Base-by-base conservation (phyloP, 2,329 filamentous ascomycete species). In the Aaosphaeria pasadenensis region DNA sequence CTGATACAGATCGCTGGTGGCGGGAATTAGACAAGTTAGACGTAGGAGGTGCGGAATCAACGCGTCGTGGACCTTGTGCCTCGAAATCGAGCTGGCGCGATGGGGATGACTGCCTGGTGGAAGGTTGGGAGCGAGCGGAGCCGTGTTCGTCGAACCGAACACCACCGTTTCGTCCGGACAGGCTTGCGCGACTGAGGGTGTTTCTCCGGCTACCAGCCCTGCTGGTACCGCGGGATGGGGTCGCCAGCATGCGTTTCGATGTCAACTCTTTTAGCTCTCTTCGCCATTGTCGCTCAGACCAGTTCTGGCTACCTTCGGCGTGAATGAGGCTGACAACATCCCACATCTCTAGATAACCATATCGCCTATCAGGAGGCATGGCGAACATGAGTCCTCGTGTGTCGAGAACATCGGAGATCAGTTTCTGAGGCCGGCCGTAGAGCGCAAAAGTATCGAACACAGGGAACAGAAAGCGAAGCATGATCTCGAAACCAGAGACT, bases 341-440 rank as follows among this genome's bases (percentile, higher is more conserved):
- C 47, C 91, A 73, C 33, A 91, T 84, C 62, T 97, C 94, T 29
- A 99, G 74, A 62, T 97, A 97, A 0, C 92, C 91, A 62, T 95
- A 95, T 55, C 88, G 82, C 45, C 86, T 84, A 58, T 94, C 85
- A 59, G 88, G 89, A 0, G 94, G 92, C 86, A 99, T 95, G 5
- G 91, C 94, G 69, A 97, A 99, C 94, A 99, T 99, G 55, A 99
- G 78, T 48, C 94, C 95, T 41, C 90, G 84, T 4, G 88, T 78
- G 70, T 97, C 91, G 40, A 91, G 81, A 0, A 88, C 86, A 64
- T 95, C 95, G 3, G 94, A 90, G 32, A 96, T 85, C 40, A 99
- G 78, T 52, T 89, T 85, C 30, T 83, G 88, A 0, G 94, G 94
- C 24, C 94, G 87, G 30, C 94, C 94, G 60, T 99, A 99, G 1